These are phyloP conservation scores for Thraustochytrium sp. DNA, from an alignment of 352 stramenopile genomes.

Conservation along the genomic window DNA sequence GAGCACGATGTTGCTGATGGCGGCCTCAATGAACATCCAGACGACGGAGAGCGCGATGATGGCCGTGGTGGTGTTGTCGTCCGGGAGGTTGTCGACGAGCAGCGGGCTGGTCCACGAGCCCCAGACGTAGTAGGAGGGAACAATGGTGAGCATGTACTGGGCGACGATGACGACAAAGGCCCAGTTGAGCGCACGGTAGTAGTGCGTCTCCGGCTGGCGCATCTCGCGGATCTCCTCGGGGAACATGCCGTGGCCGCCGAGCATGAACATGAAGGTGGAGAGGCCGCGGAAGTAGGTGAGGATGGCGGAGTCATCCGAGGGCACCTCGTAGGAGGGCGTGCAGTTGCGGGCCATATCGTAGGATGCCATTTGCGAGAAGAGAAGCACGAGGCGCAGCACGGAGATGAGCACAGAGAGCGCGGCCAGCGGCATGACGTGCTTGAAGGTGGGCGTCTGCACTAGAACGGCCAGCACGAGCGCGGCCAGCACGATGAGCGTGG, in stretches of 20 bases:
- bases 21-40: slow-evolving; percentile 12
- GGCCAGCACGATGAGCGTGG: not conserved
- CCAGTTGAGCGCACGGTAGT: slow-evolving; percentile 9
- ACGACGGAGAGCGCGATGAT: slow-evolving; percentile 8
- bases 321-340: not conserved
- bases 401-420: not conserved
- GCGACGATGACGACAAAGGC: slow-evolving; percentile 8
- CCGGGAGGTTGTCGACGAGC: slow-evolving; percentile 1
- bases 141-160: not conserved
- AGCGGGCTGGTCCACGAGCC: not conserved
- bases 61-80: not conserved
- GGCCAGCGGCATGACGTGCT: not conserved
- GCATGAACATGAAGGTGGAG: slow-evolving; percentile 14
- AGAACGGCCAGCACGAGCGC: not conserved
- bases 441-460: not conserved
- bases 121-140: not conserved
- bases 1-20: not conserved
- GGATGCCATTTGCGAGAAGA: not conserved
- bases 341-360: not conserved
- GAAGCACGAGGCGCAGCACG: not conserved
- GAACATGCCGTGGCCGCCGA: slow-evolving; percentile 1
- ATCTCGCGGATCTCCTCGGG: slow-evolving; percentile 13
- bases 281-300: not conserved
- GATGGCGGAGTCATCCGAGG: not conserved
- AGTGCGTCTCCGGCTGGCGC: not conserved